phyloP scores from a whole-genome alignment of 2,329 filamentous ascomycete species.

The Teratosphaeria viscida region DNA sequence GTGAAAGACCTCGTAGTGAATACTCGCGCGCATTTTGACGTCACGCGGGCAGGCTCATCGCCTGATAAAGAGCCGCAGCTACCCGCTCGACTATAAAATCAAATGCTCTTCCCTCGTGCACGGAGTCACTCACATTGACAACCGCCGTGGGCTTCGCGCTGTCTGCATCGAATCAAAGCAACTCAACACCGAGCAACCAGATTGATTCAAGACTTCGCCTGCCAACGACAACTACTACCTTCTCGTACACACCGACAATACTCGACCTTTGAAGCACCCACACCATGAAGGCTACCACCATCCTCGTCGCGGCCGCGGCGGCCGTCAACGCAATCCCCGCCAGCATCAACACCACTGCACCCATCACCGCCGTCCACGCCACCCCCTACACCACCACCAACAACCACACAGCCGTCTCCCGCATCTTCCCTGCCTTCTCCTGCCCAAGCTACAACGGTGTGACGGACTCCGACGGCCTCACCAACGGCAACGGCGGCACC shows the following conservation, averaged over 20 bases:
- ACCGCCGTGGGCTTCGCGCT: background rate
- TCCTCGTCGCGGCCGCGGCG: background rate
- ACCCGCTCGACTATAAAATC: background rate
- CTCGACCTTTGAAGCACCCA: background rate
- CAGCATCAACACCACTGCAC: background rate
- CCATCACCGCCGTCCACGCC: background rate
- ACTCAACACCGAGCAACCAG: background rate
- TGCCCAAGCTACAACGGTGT: background rate
- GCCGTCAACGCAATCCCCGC: background rate
- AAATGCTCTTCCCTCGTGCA: background rate
- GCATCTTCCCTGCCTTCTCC: background rate
- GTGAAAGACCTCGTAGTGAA: background rate
- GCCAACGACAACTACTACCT: background rate
- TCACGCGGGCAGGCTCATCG: background rate
- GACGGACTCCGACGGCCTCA: background rate
- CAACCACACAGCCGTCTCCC: background rate
- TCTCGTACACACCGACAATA: background rate
- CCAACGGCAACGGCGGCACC: background rate
- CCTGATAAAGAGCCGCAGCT: background rate
- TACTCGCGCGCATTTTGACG: background rate
- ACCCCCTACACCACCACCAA: background rate
- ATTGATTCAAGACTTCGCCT: background rate
- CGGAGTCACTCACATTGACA: background rate
- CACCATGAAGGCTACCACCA: background rate
- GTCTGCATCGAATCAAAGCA: background rate